Percentiles rank a stretch among this genome's conserved stretches.
These are phyloP conservation scores for Phytopythium ostracodes DNA, from an alignment of 352 stramenopile genomes.

Conservation along the genomic window DNA sequence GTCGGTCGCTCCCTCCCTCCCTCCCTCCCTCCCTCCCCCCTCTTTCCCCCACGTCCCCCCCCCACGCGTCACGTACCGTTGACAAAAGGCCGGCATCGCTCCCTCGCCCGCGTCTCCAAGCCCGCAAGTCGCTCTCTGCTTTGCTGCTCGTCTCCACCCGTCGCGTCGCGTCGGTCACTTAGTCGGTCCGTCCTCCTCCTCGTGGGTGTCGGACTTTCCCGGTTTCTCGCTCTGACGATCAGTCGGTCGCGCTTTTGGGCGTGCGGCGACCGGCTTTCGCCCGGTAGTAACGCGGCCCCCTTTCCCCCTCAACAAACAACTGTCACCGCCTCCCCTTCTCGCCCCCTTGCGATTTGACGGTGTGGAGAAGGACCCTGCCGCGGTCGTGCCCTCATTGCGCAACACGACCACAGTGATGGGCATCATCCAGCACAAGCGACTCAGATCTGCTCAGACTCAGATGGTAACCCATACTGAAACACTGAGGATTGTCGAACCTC, in stretches of 20 bases:
- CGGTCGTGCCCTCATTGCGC: neutral
- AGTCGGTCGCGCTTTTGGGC: neutral
- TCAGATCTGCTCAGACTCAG: neutral
- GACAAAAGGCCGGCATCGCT: slow-evolving; percentile 65
- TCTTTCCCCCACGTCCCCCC: too few relatives aligned
- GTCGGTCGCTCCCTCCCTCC: slow-evolving; percentile 2
- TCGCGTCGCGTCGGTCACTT: neutral
- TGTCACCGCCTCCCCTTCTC: neutral
- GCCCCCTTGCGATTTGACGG: neutral
- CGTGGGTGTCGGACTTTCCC: neutral
- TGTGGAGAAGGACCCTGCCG: neutral
- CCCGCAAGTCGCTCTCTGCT: slow-evolving; percentile 2
- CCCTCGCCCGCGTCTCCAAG: slow-evolving; percentile 8
- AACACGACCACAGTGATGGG: neutral
- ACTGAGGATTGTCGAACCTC: neutral
- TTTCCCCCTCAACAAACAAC: neutral
- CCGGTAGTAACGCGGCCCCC: neutral
- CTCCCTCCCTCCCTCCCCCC: neutral
- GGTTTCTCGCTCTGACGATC: neutral
- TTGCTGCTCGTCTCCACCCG: neutral
- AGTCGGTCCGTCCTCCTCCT: neutral
- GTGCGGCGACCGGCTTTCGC: neutral
- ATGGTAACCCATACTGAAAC: neutral
- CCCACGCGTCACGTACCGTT: slow-evolving; percentile 31
- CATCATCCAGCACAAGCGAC: neutral